Conservation (phyloP, 1,284 basidiomycete genomes). For the Marasmius oreades region DNA sequence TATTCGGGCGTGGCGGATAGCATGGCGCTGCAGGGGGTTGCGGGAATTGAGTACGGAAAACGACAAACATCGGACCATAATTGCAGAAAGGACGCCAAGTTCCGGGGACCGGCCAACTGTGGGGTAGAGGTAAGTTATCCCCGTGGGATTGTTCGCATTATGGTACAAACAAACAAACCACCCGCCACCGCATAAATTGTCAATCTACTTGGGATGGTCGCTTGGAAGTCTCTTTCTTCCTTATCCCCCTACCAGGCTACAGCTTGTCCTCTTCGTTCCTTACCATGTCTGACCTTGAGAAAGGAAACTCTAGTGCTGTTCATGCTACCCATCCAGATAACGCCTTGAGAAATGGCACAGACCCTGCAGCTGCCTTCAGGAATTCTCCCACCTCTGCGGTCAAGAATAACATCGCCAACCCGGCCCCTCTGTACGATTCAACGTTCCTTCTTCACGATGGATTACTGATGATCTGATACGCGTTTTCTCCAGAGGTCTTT, state of each 20-base stretch:
- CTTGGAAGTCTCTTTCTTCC: slow-evolving; percentile 1
- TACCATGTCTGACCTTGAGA: slow-evolving; percentile 13
- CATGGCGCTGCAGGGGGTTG: too few relatives aligned
- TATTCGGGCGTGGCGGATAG: too few relatives aligned
- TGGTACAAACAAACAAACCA: too few relatives aligned
- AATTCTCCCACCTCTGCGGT: slow-evolving; percentile 6
- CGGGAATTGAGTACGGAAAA: too few relatives aligned
- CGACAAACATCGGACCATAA: too few relatives aligned
- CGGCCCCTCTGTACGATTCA: slow-evolving; percentile 51
- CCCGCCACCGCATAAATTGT: too few relatives aligned
- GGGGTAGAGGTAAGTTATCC: too few relatives aligned
- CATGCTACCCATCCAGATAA: slow-evolving; percentile 4
- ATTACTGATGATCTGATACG: not conserved
- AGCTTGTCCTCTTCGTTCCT: not conserved
- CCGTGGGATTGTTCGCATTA: too few relatives aligned
- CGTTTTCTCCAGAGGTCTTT: slow-evolving; percentile 43
- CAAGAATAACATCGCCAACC: slow-evolving; percentile 42
- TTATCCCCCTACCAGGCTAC: too few relatives aligned
- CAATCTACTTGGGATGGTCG: too few relatives aligned
- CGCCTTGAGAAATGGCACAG: not conserved
- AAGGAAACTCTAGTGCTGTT: slow-evolving; percentile 6
- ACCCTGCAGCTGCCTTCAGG: slow-evolving; percentile 3
- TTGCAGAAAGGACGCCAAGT: too few relatives aligned
- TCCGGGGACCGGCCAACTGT: too few relatives aligned
- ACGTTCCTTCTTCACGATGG: slow-evolving; percentile 6